Percentiles rank a stretch among this genome's conserved stretches.
These are phyloP conservation scores for Aspergillus steynii DNA, from an alignment of 495 filamentous ascomycete species.

Conservation along the genomic window DNA sequence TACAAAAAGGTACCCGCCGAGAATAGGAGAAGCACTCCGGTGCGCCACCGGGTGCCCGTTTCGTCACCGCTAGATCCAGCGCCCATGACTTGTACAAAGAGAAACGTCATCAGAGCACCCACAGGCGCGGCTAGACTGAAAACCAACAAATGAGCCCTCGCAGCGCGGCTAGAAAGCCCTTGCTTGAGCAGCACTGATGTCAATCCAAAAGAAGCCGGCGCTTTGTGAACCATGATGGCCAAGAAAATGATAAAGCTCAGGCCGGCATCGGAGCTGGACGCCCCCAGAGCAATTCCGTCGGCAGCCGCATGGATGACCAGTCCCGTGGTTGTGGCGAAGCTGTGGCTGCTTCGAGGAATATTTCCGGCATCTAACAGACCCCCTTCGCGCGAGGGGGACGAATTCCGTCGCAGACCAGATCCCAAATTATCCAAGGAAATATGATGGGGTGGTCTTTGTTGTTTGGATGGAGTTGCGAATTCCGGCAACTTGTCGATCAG, in stretches of 20 bases:
- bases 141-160: slow-evolving; percentile 80
- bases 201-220: slow-evolving; percentile 91
- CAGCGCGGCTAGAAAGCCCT: slow-evolving; percentile 80
- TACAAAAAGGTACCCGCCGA: slow-evolving; percentile 94
- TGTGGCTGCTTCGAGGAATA: slow-evolving; percentile 36
- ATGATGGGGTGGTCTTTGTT: slow-evolving; percentile 58
- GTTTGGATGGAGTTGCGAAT: slow-evolving; percentile 59
- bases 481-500: slow-evolving; percentile 87
- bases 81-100: slow-evolving; percentile 71
- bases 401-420: slow-evolving; percentile 52
- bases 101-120: slow-evolving; percentile 81
- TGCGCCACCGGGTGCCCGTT: slow-evolving; percentile 73
- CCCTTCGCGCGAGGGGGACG: slow-evolving; percentile 47
- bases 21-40: slow-evolving; percentile 87
- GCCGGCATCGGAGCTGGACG: slow-evolving; percentile 71
- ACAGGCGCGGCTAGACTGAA: slow-evolving; percentile 90
- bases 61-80: slow-evolving; percentile 42
- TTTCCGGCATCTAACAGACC: slow-evolving; percentile 37
- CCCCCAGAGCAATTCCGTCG: slow-evolving; percentile 95
- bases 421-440: slow-evolving; percentile 81
- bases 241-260: slow-evolving; percentile 89
- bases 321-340: slow-evolving; percentile 79
- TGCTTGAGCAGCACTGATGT: slow-evolving; percentile 88
- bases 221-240: slow-evolving; percentile 97
- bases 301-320: slow-evolving; percentile 95